phyloP scores from a whole-genome alignment of 345 rosid genomes.

The Aquilaria malaccensis region DNA sequence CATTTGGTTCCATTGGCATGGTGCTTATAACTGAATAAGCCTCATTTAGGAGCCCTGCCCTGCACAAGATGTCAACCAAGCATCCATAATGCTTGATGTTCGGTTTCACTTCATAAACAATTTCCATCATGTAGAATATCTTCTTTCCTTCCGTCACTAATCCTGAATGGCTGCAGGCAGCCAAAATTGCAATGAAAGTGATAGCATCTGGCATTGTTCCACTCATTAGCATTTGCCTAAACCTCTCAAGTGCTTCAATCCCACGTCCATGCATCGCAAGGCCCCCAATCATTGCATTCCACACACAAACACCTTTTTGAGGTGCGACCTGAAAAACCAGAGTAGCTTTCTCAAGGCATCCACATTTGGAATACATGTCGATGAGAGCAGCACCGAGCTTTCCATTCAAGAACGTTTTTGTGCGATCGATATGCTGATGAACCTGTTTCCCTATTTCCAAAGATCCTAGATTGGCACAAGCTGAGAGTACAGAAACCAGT shows the following conservation, averaged over 20 bases:
- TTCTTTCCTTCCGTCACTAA: constrained; percentile 21
- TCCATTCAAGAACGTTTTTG: constrained; percentile 9
- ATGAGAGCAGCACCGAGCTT: constrained; percentile 21
- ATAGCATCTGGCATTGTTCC: constrained; percentile 20
- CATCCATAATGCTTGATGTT: constrained; percentile 41
- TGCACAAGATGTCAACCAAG: constrained; percentile 40
- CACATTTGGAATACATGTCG: constrained; percentile 28
- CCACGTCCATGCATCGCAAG: constrained; percentile 26
- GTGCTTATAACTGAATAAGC: constrained; percentile 30
- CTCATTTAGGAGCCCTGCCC: constrained; percentile 30
- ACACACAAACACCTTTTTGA: constrained; percentile 12
- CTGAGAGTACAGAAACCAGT: constrained; percentile 17
- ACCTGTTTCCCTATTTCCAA: constrained; percentile 19
- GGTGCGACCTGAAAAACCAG: constrained; percentile 14
- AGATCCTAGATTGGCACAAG: constrained; percentile 21
- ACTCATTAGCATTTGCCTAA: constrained; percentile 13
- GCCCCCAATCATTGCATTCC: constrained; percentile 22
- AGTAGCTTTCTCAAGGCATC: constrained; percentile 15
- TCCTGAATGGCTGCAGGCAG: constrained; percentile 22
- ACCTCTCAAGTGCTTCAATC: constrained; percentile 15
- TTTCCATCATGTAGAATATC: constrained; percentile 14
- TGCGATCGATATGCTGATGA: constrained; percentile 7
- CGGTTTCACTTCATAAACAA: constrained; percentile 18
- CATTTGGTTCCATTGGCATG: constrained; percentile 34
- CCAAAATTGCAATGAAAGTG: constrained; percentile 18